Evolutionary conservation across 768 basidiomycete genomes (phyloP).

Genomic region (Scleroderma citrinum): DNA sequence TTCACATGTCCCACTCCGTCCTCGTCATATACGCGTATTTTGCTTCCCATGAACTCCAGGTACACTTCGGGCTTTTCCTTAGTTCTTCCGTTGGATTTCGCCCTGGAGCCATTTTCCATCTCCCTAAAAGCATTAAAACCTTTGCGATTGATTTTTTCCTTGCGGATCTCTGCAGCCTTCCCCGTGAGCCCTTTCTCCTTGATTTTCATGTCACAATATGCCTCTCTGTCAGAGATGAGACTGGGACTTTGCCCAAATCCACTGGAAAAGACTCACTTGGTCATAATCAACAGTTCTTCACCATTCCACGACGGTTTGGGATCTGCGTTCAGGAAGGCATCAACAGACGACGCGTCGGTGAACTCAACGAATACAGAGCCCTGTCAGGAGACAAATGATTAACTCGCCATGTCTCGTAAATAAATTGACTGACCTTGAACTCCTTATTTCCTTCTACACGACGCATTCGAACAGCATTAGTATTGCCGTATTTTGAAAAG

Average conservation of each 20-base stretch:
- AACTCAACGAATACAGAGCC: conserved; percentile 94
- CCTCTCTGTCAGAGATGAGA: conserved; percentile 44
- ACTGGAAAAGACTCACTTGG: conserved; percentile 53
- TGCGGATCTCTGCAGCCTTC: conserved; percentile 56
- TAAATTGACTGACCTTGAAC: conserved; percentile 65
- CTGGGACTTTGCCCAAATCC: neutral
- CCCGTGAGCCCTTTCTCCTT: conserved; percentile 87
- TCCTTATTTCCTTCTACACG: conserved; percentile 70
- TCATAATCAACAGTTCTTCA: conserved; percentile 74
- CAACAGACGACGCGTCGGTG: conserved; percentile 58
- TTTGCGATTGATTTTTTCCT: conserved; percentile 43
- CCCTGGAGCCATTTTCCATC: conserved; percentile 40
- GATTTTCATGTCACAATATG: conserved; percentile 93
- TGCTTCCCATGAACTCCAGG: conserved; percentile 70
- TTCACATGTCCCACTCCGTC: conserved; percentile 42
- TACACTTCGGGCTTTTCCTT: conserved; percentile 53
- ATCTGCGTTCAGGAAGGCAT: conserved; percentile 73
- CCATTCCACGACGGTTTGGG: conserved; percentile 80
- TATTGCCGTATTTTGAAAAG: conserved; percentile 70
- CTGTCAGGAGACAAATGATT: conserved; percentile 33
- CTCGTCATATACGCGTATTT: conserved; percentile 52
- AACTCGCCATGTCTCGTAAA: neutral
- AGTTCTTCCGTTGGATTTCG: conserved; percentile 27
- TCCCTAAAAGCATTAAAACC: conserved; percentile 82
- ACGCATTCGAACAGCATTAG: conserved; percentile 84